Conservation (phyloP, 257 asterid genomes). For the Rubia yunnanensis region DNA sequence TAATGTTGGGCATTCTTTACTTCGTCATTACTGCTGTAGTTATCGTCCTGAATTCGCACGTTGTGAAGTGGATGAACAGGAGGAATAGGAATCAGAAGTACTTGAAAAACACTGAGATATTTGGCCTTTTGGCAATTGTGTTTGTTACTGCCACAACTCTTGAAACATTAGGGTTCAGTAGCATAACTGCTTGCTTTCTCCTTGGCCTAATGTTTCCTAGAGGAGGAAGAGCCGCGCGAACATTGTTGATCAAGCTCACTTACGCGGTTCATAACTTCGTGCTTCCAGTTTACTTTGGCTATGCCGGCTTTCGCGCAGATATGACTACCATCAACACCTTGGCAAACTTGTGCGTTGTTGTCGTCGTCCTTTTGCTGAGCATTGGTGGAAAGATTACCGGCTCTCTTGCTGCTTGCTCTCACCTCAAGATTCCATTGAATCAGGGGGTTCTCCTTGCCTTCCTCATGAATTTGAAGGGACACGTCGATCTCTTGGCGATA, state of each 20-base stretch:
- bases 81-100: conserved; percentile 71
- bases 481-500: conserved; percentile 73
- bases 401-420: conserved; percentile 67
- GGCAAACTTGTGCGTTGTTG: conserved; percentile 39
- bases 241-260: conserved; percentile 68
- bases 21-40: conserved; percentile 37
- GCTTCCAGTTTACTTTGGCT: conserved; percentile 90
- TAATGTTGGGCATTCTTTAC: conserved; percentile 31
- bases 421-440: conserved; percentile 68
- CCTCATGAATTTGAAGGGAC: conserved; percentile 94
- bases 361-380: conserved; percentile 57
- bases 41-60: conserved; percentile 39
- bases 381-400: conserved; percentile 91
- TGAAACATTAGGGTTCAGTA: conserved; percentile 73
- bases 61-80: conserved; percentile 61
- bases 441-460: conserved; percentile 92
- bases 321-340: conserved; percentile 40
- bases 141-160: conserved; percentile 63
- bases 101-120: conserved; percentile 63
- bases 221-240: conserved; percentile 84
- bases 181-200: conserved; percentile 72
- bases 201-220: conserved; percentile 85
- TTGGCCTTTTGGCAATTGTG: conserved; percentile 50
- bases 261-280: conserved; percentile 73
- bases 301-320: conserved; percentile 82